phyloP scores from a whole-genome alignment of 78 protist species.

The Dictyostelium purpureum region DNA sequence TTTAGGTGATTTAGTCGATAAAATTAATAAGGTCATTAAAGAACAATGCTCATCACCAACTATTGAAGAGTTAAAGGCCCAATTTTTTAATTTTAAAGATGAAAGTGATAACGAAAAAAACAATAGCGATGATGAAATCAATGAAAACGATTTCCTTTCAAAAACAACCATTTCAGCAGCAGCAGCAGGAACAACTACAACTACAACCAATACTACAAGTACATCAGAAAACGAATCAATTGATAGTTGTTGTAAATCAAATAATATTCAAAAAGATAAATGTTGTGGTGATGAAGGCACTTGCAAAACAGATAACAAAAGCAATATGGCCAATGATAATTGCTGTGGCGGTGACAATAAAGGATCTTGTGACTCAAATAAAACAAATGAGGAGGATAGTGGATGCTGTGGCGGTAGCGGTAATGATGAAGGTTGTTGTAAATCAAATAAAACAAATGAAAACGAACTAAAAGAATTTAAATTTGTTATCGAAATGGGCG shows the following conservation, averaged over 20 bases:
- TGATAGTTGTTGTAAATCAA: background rate
- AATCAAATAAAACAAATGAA: background rate
- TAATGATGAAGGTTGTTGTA: conserved; percentile 1
- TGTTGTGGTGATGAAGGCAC: background rate
- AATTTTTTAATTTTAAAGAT: conserved; percentile 15
- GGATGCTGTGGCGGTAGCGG: background rate
- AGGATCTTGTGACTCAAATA: too few relatives aligned
- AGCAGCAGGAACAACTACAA: background rate
- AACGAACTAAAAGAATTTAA: background rate
- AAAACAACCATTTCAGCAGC: background rate
- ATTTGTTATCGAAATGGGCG: background rate
- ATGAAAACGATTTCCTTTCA: background rate
- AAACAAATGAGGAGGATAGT: background rate
- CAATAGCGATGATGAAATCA: background rate
- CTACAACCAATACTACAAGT: too few relatives aligned
- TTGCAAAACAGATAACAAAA: background rate
- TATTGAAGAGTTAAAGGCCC: conserved; percentile 13
- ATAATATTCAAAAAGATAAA: background rate
- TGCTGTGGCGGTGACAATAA: background rate
- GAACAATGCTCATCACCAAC: conserved; percentile 46
- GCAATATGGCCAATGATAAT: background rate
- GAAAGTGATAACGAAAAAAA: background rate
- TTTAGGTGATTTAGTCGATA: conserved; percentile 10
- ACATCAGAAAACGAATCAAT: too few relatives aligned
- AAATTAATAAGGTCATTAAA: background rate